These are phyloP conservation scores for Phlebiopsis flavidoalba DNA, from an alignment of 768 basidiomycete genomes.

Conservation along the genomic window DNA sequence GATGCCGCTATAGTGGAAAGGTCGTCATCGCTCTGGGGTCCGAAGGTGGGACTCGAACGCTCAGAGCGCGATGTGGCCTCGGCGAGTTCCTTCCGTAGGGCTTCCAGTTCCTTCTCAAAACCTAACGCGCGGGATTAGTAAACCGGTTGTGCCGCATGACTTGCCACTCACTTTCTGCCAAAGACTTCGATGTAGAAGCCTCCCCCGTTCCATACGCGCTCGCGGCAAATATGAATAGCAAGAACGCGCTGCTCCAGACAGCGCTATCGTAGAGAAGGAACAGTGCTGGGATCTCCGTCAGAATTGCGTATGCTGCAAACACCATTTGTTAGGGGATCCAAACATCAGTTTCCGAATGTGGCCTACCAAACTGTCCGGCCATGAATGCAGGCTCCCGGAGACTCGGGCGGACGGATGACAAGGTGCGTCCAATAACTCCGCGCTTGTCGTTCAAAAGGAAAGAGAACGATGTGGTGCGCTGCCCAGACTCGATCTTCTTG, in stretches of 20 bases:
- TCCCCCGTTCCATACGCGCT: conserved; percentile 94
- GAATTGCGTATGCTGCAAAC: conserved; percentile 66
- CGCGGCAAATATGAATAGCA: conserved; percentile 76
- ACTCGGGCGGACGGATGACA: conserved; percentile 54
- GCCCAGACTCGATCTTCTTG: conserved; percentile 86
- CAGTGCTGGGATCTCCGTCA: conserved; percentile 84
- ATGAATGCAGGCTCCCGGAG: conserved; percentile 76
- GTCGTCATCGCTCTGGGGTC: conserved; percentile 36
- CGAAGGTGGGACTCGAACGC: conserved; percentile 41
- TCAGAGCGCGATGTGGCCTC: conserved; percentile 55
- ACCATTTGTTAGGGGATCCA: not conserved
- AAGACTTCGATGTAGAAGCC: conserved; percentile 97
- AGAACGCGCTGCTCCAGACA: conserved; percentile 70
- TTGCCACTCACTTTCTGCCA: conserved; percentile 77
- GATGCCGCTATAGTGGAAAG: conserved; percentile 34
- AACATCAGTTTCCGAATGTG: not conserved
- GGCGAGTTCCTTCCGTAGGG: conserved; percentile 84
- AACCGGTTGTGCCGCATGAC: not conserved
- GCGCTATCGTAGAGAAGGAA: conserved; percentile 79
- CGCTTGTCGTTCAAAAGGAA: conserved; percentile 86
- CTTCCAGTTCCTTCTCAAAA: conserved; percentile 90
- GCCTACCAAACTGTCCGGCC: conserved; percentile 69
- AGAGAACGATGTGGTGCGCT: conserved; percentile 86
- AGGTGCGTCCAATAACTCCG: conserved; percentile 68
- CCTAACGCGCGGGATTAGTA: conserved; percentile 31